Evolutionary conservation across 2,329 filamentous ascomycete genomes (phyloP), one percentile per base, ranked within the genome.

Genomic region (Pyrenophora teres): DNA sequence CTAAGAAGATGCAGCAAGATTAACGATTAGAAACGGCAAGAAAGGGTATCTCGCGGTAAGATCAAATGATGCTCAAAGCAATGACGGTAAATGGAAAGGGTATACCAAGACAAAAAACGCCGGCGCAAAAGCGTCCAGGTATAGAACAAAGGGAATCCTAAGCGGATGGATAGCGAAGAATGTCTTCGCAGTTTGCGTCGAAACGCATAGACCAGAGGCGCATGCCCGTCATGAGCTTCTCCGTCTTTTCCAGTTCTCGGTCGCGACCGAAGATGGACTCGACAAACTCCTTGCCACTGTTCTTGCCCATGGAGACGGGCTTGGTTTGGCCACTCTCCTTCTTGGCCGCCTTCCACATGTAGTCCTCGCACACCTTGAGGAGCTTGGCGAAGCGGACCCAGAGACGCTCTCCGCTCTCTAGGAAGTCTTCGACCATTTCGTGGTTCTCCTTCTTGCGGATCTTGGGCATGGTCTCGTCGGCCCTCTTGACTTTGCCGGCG

Each of bases 191-290:
- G 80, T 97, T 97, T 74, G 90, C 90, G 69, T 97, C 92, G 75
- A 97, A 99, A 40, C 93, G 88, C 77, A 95, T 85, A 74, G 89
- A 92, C 90, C 93, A 99, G 31, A 92, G 81, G 42, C 90, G 85
- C 69, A 96, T 87, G 59, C 86, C 87, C 60, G 89, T 86, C 91
- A 97, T 97, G 76, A 97, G 85, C 75, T 89, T 90, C 80, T 97
- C 91, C 2, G 93, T 97, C 75, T 87, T 87, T 73, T 92, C 87
- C 48, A 97, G 81, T 77, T 97, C 90, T 57, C 92, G 85, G 70
- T 97, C 93, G 57, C 89, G 87, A 60, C 92, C 93, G 67, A 97
- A 97, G 65, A 99, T 90, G 45, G 91, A 92, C 73, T 97, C 88
- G 68, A 99, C 93, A 68, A 99, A 97, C 78, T 97, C 92, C 64